Base-by-base conservation (phyloP, 805 yeast genomes). In the Suhomyces pyralidae region DNA sequence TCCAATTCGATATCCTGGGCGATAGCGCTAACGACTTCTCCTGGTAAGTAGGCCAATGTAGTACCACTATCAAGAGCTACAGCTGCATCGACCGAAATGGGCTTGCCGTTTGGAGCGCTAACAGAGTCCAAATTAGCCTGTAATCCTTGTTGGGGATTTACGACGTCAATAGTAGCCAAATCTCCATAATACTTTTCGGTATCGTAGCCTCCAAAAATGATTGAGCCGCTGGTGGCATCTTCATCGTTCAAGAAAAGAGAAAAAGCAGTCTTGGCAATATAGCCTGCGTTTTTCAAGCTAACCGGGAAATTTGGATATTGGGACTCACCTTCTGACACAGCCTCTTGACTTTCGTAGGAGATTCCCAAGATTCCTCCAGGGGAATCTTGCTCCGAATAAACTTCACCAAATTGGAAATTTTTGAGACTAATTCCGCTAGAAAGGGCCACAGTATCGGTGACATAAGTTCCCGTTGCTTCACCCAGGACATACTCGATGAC, bases 191-290 rank as follows among this genome's bases (percentile, higher is more conserved):
- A 56, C 53, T 63, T 63, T 24, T 47, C 61, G 3, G 50, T 44
- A 54, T 63, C 67, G 17, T 60, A 56, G 6, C 60, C 66, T 12
- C 67, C 67, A 51, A 63, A 63, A 14, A 63, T 45, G 25, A 63
- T 42, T 1, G 59, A 36, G 5, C 67, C 67, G 5, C 38, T 5
- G 1, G 32, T 17, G 2, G 54, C 51, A 8, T 32, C 17, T 2
- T 15, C 19, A 7, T 32, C 45, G 47, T 58, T 55, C 51, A 63
- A 53, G 55, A 56, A 59, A 9, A 59, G 34, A 7, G 63, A 59
- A 38, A 51, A 59, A 7, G 54, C 45, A 10, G 48, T 46, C 3
- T 32, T 46, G 3, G 44, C 3, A 49, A 57, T 58, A 14, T 49
- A 5, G 6, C 58, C 60, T 30, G 52, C 47, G 6, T 47, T 24